Base-by-base conservation (phyloP, 257 asterid species). In the Nyctanthes arbortristis region DNA sequence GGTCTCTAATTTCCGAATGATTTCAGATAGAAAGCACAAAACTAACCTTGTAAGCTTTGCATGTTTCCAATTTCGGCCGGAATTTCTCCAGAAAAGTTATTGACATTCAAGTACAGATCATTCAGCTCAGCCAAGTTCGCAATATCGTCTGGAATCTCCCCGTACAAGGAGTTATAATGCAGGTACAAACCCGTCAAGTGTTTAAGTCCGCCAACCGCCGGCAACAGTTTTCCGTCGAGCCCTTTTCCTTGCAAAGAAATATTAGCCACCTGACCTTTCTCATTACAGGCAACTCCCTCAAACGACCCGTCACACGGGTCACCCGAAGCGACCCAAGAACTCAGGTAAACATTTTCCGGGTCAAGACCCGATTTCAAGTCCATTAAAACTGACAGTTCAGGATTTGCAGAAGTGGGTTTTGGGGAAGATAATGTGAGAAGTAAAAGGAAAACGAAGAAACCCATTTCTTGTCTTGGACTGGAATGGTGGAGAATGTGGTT, bases 231-330 rank as follows among this genome's bases (percentile, higher is more conserved):
- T 71, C 98, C 98, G 61, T 86, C 73, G 58, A 93, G 96, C 43
- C 97, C 88, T 79, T 84, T 93, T 0, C 97, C 97, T 82, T 93
- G 98, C 78, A 93, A 75, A 0, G 98, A 87, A 68, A 93, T 85
- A 76, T 93, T 93, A 8, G 89, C 87, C 49, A 93, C 96, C 62
- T 85, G 85, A 37, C 92, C 90, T 18, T 70, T 73, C 59, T 83
- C 96, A 70, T 88, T 81, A 78, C 98, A 93, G 18, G 87, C 96
- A 30, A 93, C 85, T 3, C 98, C 98, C 66, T 81, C 94, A 58
- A 88, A 93, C 0, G 86, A 67, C 10, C 92, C 97, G 27, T 60
- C 93, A 72, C 98, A 90, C 1, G 89, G 98, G 75, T 93, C 77
- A 47, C 80, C 90, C 12, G 81, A 65, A 10, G 43, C 79, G 7